Conservation (phyloP, 176 grass and related monocot genomes). For the Paspalum notatum region DNA sequence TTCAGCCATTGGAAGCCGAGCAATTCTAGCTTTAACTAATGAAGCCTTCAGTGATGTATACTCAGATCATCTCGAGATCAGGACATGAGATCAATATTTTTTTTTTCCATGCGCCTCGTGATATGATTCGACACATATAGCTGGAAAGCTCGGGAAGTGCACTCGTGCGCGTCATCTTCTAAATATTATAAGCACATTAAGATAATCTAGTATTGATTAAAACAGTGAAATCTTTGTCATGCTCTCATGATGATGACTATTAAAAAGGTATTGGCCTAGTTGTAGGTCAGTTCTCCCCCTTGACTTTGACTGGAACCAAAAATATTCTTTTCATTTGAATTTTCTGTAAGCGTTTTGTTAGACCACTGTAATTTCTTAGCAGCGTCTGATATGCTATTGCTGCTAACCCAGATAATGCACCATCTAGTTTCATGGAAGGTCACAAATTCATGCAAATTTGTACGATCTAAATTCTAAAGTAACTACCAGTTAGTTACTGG, state of each 20-base stretch:
- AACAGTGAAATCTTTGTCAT: conserved; percentile 89
- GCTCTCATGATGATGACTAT: conserved; percentile 64
- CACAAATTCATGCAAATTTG: conserved; percentile 33
- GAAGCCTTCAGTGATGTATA: conserved; percentile 38
- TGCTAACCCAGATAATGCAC: conserved; percentile 24
- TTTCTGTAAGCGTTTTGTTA: conserved; percentile 36
- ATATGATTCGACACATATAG: conserved; percentile 71
- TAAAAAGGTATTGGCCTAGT: conserved; percentile 53
- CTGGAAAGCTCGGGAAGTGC: conserved; percentile 93
- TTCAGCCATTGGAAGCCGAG: conserved; percentile 47
- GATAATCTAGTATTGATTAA: conserved; percentile 55
- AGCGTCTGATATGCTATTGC: conserved; percentile 1
- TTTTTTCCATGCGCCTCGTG: conserved; percentile 53
- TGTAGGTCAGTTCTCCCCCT: conserved; percentile 40
- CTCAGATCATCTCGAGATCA: conserved; percentile 65
- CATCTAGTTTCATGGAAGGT: conserved; percentile 26
- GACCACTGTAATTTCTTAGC: conserved; percentile 41
- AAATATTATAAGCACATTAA: conserved; percentile 57
- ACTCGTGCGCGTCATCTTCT: conserved; percentile 80
- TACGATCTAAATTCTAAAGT: conserved; percentile 12
- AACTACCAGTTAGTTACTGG: conserved; percentile 25
- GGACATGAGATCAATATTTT: conserved; percentile 49
- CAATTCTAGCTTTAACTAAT: conserved; percentile 53
- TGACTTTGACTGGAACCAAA: conserved; percentile 73
- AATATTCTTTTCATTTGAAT: conserved; percentile 25